Percentiles rank a stretch among this genome's conserved stretches.
phyloP scores from a whole-genome alignment of 805 yeast genomes.

The Sungouiella thailandica region DNA sequence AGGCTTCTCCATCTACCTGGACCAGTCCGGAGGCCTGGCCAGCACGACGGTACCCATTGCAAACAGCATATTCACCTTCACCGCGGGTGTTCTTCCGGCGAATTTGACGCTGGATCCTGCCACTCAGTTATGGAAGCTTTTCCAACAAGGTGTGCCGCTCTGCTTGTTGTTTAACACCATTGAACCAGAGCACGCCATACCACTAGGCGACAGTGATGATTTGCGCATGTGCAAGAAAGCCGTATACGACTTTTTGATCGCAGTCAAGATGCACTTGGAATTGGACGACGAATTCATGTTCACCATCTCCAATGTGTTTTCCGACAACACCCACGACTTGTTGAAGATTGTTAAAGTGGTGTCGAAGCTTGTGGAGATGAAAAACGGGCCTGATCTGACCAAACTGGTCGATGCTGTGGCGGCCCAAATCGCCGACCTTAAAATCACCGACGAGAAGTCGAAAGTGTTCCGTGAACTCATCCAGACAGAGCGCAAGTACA shows the following conservation, averaged over 20 bases:
- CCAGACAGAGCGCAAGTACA: slow-evolving; percentile 88
- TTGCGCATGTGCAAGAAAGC: slow-evolving; percentile 79
- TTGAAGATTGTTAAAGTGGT: slow-evolving; percentile 73
- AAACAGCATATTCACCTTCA: slow-evolving; percentile 53
- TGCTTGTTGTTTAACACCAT: slow-evolving; percentile 79
- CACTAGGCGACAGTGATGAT: slow-evolving; percentile 72
- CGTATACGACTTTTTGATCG: slow-evolving; percentile 83
- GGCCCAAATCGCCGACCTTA: slow-evolving; percentile 17
- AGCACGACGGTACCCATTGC: slow-evolving; percentile 16
- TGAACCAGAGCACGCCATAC: slow-evolving; percentile 41
- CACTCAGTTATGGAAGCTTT: slow-evolving; percentile 80
- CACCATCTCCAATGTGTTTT: slow-evolving; percentile 84
- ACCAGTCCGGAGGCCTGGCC: slow-evolving; percentile 20
- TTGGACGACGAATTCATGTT: slow-evolving; percentile 79
- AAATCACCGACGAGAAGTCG: slow-evolving; percentile 53
- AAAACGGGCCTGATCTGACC: slow-evolving; percentile 2
- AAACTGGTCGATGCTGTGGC: slow-evolving; percentile 5
- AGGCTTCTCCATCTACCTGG: slow-evolving; percentile 35
- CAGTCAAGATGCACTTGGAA: slow-evolving; percentile 72
- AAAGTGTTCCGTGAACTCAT: slow-evolving; percentile 81
- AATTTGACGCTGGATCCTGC: slow-evolving; percentile 83
- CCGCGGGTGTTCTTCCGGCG: slow-evolving; percentile 75
- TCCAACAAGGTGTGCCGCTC: slow-evolving; percentile 89
- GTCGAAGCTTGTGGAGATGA: slow-evolving; percentile 41
- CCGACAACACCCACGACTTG: slow-evolving; percentile 74